Evolutionary conservation across 192 early-diverging fungal species (phyloP).

Genomic region (Backusella macrospora): DNA sequence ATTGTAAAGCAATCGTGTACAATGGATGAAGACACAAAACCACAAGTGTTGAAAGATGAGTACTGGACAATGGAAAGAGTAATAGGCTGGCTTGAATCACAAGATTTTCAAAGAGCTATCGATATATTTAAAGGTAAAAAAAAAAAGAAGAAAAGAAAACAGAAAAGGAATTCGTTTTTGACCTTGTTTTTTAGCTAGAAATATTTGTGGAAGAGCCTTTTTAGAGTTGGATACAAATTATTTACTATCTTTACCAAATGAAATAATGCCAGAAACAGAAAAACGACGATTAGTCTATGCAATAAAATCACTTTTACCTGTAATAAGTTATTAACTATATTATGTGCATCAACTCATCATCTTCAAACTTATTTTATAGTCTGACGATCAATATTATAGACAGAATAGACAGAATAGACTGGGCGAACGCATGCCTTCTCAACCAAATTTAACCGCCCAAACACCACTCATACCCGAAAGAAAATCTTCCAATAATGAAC

Average conservation of each 20-base stretch:
- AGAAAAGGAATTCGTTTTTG: neutral
- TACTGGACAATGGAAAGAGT: slow-evolving; percentile 17
- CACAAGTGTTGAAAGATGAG: slow-evolving; percentile 1
- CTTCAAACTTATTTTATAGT: neutral
- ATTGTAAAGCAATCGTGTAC: neutral
- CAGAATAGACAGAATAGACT: slow-evolving; percentile 10
- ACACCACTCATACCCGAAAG: slow-evolving; percentile 21
- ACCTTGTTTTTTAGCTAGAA: neutral
- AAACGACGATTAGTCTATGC: neutral
- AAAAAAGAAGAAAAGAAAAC: neutral
- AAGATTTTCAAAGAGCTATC: slow-evolving; percentile 3
- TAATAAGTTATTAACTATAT: neutral
- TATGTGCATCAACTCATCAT: neutral
- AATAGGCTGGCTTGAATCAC: slow-evolving; percentile 5
- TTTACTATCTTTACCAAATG: neutral
- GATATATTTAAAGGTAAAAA: slow-evolving; percentile 16
- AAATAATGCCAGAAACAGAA: slow-evolving; percentile 2
- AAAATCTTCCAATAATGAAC: slow-evolving; percentile 19
- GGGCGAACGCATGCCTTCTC: neutral
- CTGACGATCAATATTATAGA: slow-evolving; percentile 12
- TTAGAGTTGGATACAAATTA: slow-evolving; percentile 3
- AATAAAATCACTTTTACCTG: slow-evolving; percentile 17
- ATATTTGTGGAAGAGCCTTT: slow-evolving; percentile 15
- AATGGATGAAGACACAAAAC: neutral
- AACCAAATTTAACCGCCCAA: neutral